Base-by-base conservation (phyloP, 768 basidiomycete genomes). In the Filobasidium wieringae region DNA sequence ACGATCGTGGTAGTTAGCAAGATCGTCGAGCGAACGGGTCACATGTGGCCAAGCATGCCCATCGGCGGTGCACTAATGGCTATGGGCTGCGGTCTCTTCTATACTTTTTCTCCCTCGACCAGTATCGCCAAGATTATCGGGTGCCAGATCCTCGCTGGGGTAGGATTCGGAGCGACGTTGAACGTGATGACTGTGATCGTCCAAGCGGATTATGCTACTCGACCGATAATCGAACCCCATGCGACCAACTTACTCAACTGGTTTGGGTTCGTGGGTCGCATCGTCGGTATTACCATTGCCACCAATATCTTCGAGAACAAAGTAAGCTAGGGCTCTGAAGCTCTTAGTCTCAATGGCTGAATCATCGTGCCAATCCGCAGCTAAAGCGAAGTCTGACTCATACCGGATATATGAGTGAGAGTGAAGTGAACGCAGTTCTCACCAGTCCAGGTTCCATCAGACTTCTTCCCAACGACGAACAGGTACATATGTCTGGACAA, bases 231-330 rank as follows among this genome's bases (percentile, higher is more conserved):
- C 7, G 59, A 66, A 4, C 49, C 63, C 4, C 50, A 51, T 24
- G 32, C 32, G 4, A 51, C 50, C 22, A 34, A 26, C 4, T 11
- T 31, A 3, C 2, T 32, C 26, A 31, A 53, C 47, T 64, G 61
- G 34, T 52, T 37, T 45, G 62, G 61, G 2, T 68, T 66, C 43
- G 32, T 65, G 9, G 64, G 62, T n/a, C 53, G 64, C 7, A 64
- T 64, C 19, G 32, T 66, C 22, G 63, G 60, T 19, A 64, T 69
- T 58, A 65, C 65, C 6, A 55, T 61, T 4, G 63, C 58, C 12
- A 69, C 68, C 2, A 63, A 59, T 39, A 58, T 69, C 17, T 69
- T 69, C 61, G 59, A 63, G 40, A 69, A 69, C 60, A 62, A 64
- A 54, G 64, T 63, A 27, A 53, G 60, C 29, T 5, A 39, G n/a